These are phyloP conservation scores for Rhypophila decipiens DNA, from an alignment of 495 filamentous ascomycete species.

Conservation along the genomic window DNA sequence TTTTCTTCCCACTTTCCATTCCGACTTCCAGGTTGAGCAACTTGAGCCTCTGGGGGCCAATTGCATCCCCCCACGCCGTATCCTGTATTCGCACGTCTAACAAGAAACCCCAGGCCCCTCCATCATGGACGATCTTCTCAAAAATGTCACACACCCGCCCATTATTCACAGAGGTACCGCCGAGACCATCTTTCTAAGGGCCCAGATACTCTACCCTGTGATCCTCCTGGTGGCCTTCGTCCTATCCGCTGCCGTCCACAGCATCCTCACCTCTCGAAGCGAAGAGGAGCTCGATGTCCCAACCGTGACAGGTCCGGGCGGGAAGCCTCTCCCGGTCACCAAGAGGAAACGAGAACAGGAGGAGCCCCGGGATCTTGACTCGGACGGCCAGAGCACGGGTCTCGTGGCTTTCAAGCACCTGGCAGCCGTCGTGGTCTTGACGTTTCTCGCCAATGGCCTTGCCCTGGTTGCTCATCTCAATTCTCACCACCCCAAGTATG, in stretches of 20 bases:
- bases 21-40: too few species aligned
- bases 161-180: constrained; percentile 19
- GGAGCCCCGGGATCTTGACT: constrained; percentile 17
- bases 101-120: neutral
- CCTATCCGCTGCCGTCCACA: constrained; percentile 34
- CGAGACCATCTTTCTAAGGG: constrained; percentile 26
- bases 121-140: constrained; percentile 15
- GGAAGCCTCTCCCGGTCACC: constrained; percentile 67
- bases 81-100: too few species aligned
- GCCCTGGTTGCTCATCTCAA: constrained; percentile 74
- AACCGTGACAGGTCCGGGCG: constrained; percentile 58
- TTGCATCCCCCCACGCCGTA: too few species aligned
- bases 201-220: constrained; percentile 38
- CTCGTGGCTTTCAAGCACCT: constrained; percentile 70
- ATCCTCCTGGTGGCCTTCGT: constrained; percentile 39
- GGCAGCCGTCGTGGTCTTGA: constrained; percentile 57
- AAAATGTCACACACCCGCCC: constrained; percentile 2
- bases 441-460: constrained; percentile 66
- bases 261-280: constrained; percentile 36
- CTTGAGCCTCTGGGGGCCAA: too few species aligned
- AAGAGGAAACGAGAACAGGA: constrained; percentile 36
- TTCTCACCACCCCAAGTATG: too few species aligned
- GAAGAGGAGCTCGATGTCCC: constrained; percentile 35
- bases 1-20: too few species aligned
- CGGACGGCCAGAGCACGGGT: constrained; percentile 55